Evolutionary conservation across 441 rosid genomes (phyloP).

Genomic region (Erysimum pusillum): DNA sequence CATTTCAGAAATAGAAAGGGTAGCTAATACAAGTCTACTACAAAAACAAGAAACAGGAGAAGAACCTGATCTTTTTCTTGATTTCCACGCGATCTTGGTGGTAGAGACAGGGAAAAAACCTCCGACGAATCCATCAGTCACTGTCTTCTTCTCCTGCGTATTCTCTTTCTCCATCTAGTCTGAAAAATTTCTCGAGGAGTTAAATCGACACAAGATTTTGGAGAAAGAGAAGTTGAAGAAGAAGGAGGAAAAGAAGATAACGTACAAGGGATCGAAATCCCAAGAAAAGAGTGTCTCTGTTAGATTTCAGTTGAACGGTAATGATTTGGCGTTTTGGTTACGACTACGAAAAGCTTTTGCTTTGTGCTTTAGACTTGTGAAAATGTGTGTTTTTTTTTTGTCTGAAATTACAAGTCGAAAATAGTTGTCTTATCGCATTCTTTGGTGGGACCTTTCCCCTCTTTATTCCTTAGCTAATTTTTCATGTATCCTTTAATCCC

Average conservation of each 20-base stretch:
- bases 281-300: not conserved
- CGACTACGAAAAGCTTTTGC: slow-evolving; percentile 39
- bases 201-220: slow-evolving; percentile 8
- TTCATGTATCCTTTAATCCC: slow-evolving; percentile 31
- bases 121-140: slow-evolving; percentile 53
- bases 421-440: slow-evolving; percentile 46
- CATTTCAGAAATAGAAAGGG: not conserved
- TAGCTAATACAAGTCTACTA: not conserved
- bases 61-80: slow-evolving; percentile 80
- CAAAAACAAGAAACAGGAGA: not conserved
- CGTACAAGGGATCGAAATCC: slow-evolving; percentile 34
- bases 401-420: slow-evolving; percentile 29
- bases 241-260: slow-evolving; percentile 31
- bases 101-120: slow-evolving; percentile 78
- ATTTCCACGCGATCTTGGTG: slow-evolving; percentile 79
- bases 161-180: slow-evolving; percentile 37
- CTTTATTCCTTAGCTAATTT: slow-evolving; percentile 30
- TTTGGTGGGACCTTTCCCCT: slow-evolving; percentile 36
- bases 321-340: slow-evolving; percentile 47
- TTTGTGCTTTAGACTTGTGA: slow-evolving; percentile 32
- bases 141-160: slow-evolving; percentile 47
- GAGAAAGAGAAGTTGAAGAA: slow-evolving; percentile 21
- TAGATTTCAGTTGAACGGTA: slow-evolving; percentile 47
- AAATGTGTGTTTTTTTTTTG: not conserved
- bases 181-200: not conserved